A percentile compares a stretch with the other conserved stretches of the same genome.
Evolutionary conservation across 148 eudicot species (phyloP).

Genomic region (Simmondsia chinensis): DNA sequence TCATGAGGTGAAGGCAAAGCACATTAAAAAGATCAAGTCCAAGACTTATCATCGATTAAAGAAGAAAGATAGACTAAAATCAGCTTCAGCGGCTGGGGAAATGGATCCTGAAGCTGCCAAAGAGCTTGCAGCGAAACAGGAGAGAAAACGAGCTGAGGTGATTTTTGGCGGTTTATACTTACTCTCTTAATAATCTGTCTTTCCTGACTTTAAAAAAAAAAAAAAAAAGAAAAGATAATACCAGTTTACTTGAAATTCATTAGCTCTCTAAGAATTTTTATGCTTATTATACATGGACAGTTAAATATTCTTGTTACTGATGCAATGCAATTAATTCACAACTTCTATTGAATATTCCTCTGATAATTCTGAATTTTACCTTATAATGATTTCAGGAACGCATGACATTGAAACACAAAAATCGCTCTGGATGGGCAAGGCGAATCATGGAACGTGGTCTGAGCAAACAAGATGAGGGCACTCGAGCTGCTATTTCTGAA

Average conservation of each 20-base stretch:
- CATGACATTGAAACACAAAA: slow-evolving; percentile 75
- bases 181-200: too few species aligned
- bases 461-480: slow-evolving; percentile 81
- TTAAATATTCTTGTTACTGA: too few species aligned
- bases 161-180: too few species aligned
- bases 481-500: slow-evolving; percentile 79
- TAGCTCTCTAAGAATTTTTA: too few species aligned
- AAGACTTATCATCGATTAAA: slow-evolving; percentile 69
- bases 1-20: slow-evolving; percentile 86
- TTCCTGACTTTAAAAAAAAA: too few species aligned
- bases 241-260: neutral
- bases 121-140: slow-evolving; percentile 82
- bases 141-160: slow-evolving; percentile 80
- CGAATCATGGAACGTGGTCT: slow-evolving; percentile 64
- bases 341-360: too few species aligned
- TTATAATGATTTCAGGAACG: slow-evolving; percentile 56
- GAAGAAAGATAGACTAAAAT: slow-evolving; percentile 75
- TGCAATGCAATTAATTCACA: too few species aligned
- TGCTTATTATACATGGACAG: too few species aligned
- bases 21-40: slow-evolving; percentile 77
- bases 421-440: slow-evolving; percentile 76
- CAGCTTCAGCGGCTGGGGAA: slow-evolving; percentile 25
- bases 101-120: slow-evolving; percentile 66
- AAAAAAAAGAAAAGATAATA: too few species aligned
- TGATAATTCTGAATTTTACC: too few species aligned